phyloP scores from a whole-genome alignment of 2,329 filamentous ascomycete species.

The Cladosporium oxysporum region DNA sequence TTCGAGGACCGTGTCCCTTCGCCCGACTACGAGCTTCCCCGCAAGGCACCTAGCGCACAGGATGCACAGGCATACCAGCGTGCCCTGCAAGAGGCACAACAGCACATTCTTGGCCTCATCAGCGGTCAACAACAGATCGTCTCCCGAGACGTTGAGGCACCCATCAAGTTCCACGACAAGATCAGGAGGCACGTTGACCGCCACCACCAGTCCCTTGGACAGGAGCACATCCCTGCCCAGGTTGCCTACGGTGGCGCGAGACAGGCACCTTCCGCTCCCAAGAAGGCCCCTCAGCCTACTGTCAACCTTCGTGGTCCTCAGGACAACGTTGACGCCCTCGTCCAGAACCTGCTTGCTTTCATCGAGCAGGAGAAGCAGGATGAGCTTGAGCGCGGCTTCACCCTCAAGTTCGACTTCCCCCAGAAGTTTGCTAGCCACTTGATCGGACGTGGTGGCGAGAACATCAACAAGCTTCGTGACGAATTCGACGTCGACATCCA shows the following conservation, averaged over 20 bases:
- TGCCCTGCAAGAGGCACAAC: slow-evolving; percentile 59
- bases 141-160: slow-evolving; percentile 55
- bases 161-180: slow-evolving; percentile 65
- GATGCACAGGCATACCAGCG: slow-evolving; percentile 60
- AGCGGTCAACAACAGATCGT: slow-evolving; percentile 58
- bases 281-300: slow-evolving; percentile 53
- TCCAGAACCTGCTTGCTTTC: slow-evolving; percentile 73
- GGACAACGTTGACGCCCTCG: slow-evolving; percentile 70
- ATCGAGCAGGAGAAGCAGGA: slow-evolving; percentile 87
- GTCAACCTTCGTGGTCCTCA: slow-evolving; percentile 74
- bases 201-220: slow-evolving; percentile 54
- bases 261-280: slow-evolving; percentile 45
- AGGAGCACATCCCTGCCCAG: slow-evolving; percentile 58
- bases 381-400: slow-evolving; percentile 90
- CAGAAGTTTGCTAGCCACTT: slow-evolving; percentile 91
- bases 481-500: slow-evolving; percentile 78
- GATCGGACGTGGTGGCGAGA: slow-evolving; percentile 67
- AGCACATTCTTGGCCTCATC: slow-evolving; percentile 56
- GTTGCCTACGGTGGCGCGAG: slow-evolving; percentile 51
- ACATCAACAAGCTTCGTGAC: slow-evolving; percentile 68
- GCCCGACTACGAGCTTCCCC: slow-evolving; percentile 56
- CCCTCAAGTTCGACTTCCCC: slow-evolving; percentile 84
- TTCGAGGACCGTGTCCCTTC: slow-evolving; percentile 66
- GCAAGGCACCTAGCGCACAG: slow-evolving; percentile 55
- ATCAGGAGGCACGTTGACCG: slow-evolving; percentile 60